A percentile compares a stretch with the other conserved stretches of the same genome.
phyloP scores from a whole-genome alignment of 2,329 filamentous ascomycete species.

The Cryphonectria naterciae region DNA sequence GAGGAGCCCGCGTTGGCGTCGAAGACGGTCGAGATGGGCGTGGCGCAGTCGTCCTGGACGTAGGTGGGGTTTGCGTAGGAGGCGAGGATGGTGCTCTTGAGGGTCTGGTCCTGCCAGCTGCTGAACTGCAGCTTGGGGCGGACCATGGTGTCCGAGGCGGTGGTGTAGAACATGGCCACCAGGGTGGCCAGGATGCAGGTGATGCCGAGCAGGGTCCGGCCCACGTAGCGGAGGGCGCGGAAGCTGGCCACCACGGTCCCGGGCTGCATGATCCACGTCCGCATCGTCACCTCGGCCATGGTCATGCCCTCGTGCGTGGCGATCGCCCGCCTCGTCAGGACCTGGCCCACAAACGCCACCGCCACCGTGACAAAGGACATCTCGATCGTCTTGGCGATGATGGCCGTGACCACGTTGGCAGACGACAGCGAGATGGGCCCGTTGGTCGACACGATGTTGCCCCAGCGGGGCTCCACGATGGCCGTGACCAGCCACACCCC shows the following conservation, averaged over 20 bases:
- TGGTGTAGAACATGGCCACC: constrained; percentile 73
- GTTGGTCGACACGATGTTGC: constrained; percentile 56
- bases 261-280: constrained; percentile 73
- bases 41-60: constrained; percentile 60
- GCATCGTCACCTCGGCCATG: constrained; percentile 77
- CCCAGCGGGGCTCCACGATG: constrained; percentile 65
- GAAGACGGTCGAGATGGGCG: constrained; percentile 58
- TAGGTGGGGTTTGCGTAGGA: constrained; percentile 67
- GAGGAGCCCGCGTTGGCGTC: constrained; percentile 50
- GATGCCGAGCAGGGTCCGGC: constrained; percentile 64
- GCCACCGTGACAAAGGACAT: constrained; percentile 78
- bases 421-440: constrained; percentile 62
- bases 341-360: constrained; percentile 74
- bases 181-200: constrained; percentile 68
- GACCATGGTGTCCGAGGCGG: constrained; percentile 75
- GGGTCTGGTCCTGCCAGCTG: constrained; percentile 48
- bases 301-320: constrained; percentile 68
- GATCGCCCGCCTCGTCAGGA: constrained; percentile 71
- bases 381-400: constrained; percentile 78
- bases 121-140: constrained; percentile 71
- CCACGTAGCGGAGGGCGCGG: constrained; percentile 67
- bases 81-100: constrained; percentile 62
- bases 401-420: constrained; percentile 68
- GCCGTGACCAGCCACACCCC: constrained; percentile 68
- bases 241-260: constrained; percentile 74